These are phyloP conservation scores for Pythium rhizo-oryzae DNA, from an alignment of 352 stramenopile species.

Conservation along the genomic window DNA sequence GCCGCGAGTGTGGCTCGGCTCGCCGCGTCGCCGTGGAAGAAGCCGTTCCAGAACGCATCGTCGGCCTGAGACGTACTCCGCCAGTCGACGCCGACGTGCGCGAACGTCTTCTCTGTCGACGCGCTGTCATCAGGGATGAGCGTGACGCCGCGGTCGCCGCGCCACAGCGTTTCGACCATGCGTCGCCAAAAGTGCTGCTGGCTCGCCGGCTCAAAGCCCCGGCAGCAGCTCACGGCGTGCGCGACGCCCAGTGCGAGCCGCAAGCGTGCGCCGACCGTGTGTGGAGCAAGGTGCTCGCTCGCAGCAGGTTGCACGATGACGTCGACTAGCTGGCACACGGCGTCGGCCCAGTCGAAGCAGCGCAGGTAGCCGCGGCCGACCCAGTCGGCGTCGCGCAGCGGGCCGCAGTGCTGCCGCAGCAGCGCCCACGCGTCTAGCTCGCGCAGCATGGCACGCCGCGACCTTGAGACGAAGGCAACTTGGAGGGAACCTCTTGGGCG, in stretches of 20 bases:
- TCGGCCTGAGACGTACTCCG: too few species aligned
- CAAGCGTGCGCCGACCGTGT: neutral
- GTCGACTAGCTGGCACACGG: neutral
- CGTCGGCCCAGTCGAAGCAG: neutral
- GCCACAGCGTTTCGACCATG: neutral
- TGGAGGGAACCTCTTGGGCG: too few species aligned
- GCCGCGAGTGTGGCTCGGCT: neutral
- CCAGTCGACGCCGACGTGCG: neutral
- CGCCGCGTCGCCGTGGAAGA: neutral
- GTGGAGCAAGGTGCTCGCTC: neutral
- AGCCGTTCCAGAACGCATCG: neutral
- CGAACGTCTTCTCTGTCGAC: neutral
- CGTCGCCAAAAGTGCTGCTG: constrained; percentile 1
- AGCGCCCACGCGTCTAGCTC: neutral
- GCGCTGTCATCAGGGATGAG: neutral
- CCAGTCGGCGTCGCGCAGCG: neutral
- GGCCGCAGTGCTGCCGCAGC: neutral
- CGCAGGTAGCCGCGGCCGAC: neutral
- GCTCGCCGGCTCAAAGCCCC: neutral
- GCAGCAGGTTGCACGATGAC: neutral
- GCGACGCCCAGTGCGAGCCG: constrained; percentile 3
- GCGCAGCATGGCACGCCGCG: neutral
- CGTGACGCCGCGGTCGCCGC: neutral
- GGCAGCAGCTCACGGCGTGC: constrained; percentile 10
- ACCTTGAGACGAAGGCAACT: neutral